phyloP scores from a whole-genome alignment of 139 green algal genomes.

The Coccomyxa sp. region DNA sequence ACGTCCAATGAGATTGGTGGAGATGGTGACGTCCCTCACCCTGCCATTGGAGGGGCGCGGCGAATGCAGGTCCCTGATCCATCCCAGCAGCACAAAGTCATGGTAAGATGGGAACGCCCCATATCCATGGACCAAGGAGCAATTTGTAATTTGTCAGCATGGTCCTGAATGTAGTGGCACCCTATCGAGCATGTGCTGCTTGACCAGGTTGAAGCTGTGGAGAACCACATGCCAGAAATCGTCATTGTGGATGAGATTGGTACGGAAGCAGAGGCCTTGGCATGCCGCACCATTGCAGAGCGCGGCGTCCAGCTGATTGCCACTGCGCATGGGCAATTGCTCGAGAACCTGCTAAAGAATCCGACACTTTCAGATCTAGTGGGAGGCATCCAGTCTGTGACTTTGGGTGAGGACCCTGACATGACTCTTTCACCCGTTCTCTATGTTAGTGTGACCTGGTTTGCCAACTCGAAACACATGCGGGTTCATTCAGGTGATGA shows the following conservation, averaged over 20 bases:
- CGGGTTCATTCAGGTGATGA: slow-evolving; percentile 70
- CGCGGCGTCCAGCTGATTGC: slow-evolving; percentile 91
- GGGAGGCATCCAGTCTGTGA: slow-evolving; percentile 67
- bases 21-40: slow-evolving; percentile 91
- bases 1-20: slow-evolving; percentile 90
- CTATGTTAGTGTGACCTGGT: background rate
- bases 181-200: too few species aligned
- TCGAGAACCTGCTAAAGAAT: slow-evolving; percentile 99
- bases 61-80: slow-evolving; percentile 94
- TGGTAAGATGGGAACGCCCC: slow-evolving; percentile 49
- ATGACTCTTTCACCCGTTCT: background rate
- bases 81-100: slow-evolving; percentile 85
- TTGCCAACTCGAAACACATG: background rate
- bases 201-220: slow-evolving; percentile 90
- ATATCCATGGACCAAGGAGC: too few species aligned
- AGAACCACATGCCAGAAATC: slow-evolving; percentile 94
- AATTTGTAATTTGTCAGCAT: background rate
- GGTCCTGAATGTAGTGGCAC: too few species aligned
- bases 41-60: slow-evolving; percentile 84
- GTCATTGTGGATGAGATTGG: slow-evolving; percentile 97
- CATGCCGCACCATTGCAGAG: slow-evolving; percentile 96
- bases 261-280: slow-evolving; percentile 91
- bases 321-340: slow-evolving; percentile 91
- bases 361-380: slow-evolving; percentile 77
- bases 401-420: slow-evolving; percentile 32